Conservation (phyloP, 768 basidiomycete genomes). For the Tricholoma furcatifolium region DNA sequence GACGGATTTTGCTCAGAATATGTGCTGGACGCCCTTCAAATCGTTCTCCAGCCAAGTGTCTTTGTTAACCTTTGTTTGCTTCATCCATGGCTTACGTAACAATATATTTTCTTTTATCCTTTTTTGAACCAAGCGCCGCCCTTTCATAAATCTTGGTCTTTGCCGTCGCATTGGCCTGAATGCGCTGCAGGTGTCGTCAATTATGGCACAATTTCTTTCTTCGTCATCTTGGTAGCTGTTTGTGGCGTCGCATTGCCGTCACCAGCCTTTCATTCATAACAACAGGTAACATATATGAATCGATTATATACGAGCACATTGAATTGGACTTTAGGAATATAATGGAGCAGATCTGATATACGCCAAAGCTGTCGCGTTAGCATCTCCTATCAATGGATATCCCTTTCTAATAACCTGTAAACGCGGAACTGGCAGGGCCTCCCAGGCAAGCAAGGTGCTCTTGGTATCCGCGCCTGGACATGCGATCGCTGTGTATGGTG, state of each 20-base stretch:
- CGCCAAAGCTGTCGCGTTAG: neutral
- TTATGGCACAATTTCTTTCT: too few species aligned
- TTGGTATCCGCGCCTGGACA: neutral
- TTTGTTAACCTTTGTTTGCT: slow-evolving; percentile 45
- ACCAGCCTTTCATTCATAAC: too few species aligned
- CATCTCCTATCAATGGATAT: neutral
- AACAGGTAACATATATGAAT: too few species aligned
- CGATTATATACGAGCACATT: too few species aligned
- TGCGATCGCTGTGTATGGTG: neutral
- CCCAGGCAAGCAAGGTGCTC: neutral
- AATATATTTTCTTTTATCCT: neutral
- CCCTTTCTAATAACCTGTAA: neutral
- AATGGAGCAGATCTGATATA: neutral
- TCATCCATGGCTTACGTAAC: slow-evolving; percentile 18
- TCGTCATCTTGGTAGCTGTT: too few species aligned
- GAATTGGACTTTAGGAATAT: neutral
- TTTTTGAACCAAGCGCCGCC: too few species aligned
- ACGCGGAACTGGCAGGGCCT: neutral
- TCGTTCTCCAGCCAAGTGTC: slow-evolving; percentile 18
- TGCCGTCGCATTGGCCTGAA: neutral
- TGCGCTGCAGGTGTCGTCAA: too few species aligned
- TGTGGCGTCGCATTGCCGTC: too few species aligned
- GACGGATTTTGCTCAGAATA: slow-evolving; percentile 16
- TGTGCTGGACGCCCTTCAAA: slow-evolving; percentile 14
- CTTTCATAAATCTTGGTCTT: too few species aligned